Evolutionary conservation across 306 rosid genomes (phyloP).

Genomic region (Myrica gale): DNA sequence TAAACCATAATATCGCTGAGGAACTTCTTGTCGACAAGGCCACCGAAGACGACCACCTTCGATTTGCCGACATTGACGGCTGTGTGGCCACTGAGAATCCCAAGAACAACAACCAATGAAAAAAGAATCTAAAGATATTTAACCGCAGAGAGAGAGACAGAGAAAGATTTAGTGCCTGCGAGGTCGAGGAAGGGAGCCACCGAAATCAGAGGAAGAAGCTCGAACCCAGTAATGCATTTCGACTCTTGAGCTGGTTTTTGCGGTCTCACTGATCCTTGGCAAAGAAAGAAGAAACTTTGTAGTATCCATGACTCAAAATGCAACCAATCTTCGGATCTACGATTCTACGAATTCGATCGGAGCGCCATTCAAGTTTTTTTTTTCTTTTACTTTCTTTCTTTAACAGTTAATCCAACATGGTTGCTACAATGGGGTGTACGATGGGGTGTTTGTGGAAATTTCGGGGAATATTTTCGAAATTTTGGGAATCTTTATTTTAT

Average conservation of each 20-base stretch:
- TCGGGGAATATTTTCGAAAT: too few relatives aligned
- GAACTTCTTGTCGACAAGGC: conserved; percentile 83
- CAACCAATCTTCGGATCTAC: not conserved
- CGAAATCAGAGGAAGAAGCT: conserved; percentile 71
- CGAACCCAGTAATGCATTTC: conserved; percentile 86
- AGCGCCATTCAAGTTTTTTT: too few relatives aligned
- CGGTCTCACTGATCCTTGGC: not conserved
- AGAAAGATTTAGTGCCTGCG: conserved; percentile 53
- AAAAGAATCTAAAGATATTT: not conserved
- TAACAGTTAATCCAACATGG: too few relatives aligned
- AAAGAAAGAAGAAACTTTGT: not conserved
- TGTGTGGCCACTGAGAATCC: conserved; percentile 73
- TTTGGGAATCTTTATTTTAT: too few relatives aligned
- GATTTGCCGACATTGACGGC: conserved; percentile 82
- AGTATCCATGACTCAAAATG: too few relatives aligned
- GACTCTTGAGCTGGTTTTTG: not conserved
- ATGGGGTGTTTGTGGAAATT: too few relatives aligned
- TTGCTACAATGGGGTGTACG: too few relatives aligned
- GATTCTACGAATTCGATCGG: not conserved
- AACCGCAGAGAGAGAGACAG: not conserved
- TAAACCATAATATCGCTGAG: conserved; percentile 70
- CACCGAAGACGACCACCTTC: conserved; percentile 89
- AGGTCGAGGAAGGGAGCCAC: conserved; percentile 74
- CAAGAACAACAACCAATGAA: conserved; percentile 7
- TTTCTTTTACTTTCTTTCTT: too few relatives aligned